Conservation (phyloP, 2,329 filamentous ascomycete genomes). For the Mollisia scopiformis region DNA sequence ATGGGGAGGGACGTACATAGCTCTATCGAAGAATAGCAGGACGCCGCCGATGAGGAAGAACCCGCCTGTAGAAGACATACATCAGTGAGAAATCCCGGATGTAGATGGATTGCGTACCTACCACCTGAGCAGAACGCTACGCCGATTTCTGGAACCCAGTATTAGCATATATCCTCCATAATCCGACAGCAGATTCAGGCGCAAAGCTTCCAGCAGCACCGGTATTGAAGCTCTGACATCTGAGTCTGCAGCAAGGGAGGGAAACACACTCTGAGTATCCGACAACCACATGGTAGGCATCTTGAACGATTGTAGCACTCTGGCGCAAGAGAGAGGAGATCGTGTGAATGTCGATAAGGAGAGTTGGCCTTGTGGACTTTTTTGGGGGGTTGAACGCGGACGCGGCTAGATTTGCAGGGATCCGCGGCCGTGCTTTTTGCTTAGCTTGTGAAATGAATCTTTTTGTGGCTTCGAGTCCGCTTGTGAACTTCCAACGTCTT, state of each 20-base stretch:
- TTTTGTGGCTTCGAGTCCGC: neutral
- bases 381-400: neutral
- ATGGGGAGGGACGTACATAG: conserved; percentile 67
- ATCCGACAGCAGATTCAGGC: conserved; percentile 4
- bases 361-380: conserved; percentile 8
- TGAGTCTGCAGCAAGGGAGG: neutral
- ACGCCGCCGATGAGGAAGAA: conserved; percentile 95
- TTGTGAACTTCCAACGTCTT: neutral
- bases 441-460: neutral
- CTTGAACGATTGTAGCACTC: conserved; percentile 21
- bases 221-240: neutral
- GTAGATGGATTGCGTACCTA: conserved; percentile 54
- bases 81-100: conserved; percentile 15
- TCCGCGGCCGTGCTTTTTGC: neutral
- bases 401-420: too few relatives aligned
- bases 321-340: neutral
- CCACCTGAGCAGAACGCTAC: conserved; percentile 97
- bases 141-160: conserved; percentile 74
- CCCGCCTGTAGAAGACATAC: conserved; percentile 61
- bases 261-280: conserved; percentile 84
- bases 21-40: conserved; percentile 95
- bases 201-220: conserved; percentile 16
- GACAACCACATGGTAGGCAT: conserved; percentile 83
- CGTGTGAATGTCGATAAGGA: conserved; percentile 16
- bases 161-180: conserved; percentile 30